A percentile compares a stretch with the other conserved stretches of the same genome.
Evolutionary conservation across 768 basidiomycete species (phyloP).

Genomic region (Serendipita sp.): DNA sequence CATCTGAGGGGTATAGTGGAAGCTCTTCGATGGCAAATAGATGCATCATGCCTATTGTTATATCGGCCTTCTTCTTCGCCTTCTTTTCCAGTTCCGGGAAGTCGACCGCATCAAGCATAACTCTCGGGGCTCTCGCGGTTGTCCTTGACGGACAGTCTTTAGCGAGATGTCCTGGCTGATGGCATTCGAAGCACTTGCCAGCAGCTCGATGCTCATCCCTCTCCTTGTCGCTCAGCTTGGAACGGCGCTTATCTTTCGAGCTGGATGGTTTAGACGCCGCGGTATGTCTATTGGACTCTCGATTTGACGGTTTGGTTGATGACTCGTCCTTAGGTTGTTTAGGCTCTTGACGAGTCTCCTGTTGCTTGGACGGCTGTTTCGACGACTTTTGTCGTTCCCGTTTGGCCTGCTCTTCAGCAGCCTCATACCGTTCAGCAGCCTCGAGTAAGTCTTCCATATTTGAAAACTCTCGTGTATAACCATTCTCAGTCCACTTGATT

Average conservation of each 20-base stretch:
- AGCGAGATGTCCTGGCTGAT: constrained; percentile 17
- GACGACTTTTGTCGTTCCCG: too few species aligned
- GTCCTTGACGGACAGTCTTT: constrained; percentile 19
- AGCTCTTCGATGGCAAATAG: too few species aligned
- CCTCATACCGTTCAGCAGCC: constrained; percentile 20
- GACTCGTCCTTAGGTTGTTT: too few species aligned
- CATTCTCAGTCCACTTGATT: constrained; percentile 18
- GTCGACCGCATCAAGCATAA: neutral
- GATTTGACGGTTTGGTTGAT: too few species aligned
- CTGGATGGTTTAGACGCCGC: too few species aligned
- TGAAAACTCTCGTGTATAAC: constrained; percentile 17
- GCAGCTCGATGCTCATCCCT: constrained; percentile 1
- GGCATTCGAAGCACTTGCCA: constrained; percentile 20
- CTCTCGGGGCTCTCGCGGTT: constrained; percentile 5
- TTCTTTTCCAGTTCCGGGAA: neutral
- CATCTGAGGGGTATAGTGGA: too few species aligned
- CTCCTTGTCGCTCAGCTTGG: neutral
- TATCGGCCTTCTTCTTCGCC: too few species aligned
- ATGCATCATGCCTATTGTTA: too few species aligned
- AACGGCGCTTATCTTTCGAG: neutral
- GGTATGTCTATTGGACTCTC: too few species aligned
- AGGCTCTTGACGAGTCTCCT: neutral
- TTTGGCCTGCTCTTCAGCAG: constrained; percentile 8
- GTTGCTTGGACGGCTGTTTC: too few species aligned
- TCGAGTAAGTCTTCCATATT: constrained; percentile 17